phyloP scores from a whole-genome alignment of 768 basidiomycete species.

The Grammothele lineata region DNA sequence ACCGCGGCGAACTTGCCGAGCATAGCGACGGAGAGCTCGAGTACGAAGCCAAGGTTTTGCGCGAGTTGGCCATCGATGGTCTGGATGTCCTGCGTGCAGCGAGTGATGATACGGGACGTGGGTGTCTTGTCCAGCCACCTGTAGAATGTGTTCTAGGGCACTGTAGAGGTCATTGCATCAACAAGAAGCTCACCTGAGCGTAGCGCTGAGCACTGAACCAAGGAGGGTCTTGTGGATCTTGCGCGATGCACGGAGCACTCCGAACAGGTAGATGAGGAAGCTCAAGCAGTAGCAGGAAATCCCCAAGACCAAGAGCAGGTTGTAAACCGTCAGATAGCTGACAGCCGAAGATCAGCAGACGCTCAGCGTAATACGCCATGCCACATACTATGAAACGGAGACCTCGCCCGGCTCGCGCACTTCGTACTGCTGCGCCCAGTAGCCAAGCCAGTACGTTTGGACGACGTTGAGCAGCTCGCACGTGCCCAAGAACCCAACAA shows the following conservation, averaged over 20 bases:
- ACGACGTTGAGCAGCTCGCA: constrained; percentile 15
- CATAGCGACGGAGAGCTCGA: constrained; percentile 30
- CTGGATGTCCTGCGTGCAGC: constrained; percentile 65
- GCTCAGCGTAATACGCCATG: no score
- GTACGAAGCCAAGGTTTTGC: constrained; percentile 22
- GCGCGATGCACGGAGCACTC: constrained; percentile 28
- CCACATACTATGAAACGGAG: constrained; percentile 27
- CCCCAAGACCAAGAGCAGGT: constrained; percentile 11
- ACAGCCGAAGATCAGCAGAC: background rate
- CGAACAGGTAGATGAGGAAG: constrained; percentile 24
- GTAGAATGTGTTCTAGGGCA: background rate
- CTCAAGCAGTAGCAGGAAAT: constrained; percentile 20
- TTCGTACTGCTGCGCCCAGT: constrained; percentile 33
- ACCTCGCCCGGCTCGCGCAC: constrained; percentile 24
- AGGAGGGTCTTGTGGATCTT: constrained; percentile 29
- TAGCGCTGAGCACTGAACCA: constrained; percentile 27
- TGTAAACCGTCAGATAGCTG: constrained; percentile 29
- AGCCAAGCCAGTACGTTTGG: constrained; percentile 33
- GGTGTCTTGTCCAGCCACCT: constrained; percentile 53
- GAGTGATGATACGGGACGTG: constrained; percentile 55
- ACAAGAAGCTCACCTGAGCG: constrained; percentile 19
- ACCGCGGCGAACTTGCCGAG: constrained; percentile 34
- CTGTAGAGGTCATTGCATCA: background rate
- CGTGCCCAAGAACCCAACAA: constrained; percentile 14
- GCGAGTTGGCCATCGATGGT: constrained; percentile 33